Base-by-base conservation (phyloP, 306 rosid species). In the Lathyrus sativus region DNA sequence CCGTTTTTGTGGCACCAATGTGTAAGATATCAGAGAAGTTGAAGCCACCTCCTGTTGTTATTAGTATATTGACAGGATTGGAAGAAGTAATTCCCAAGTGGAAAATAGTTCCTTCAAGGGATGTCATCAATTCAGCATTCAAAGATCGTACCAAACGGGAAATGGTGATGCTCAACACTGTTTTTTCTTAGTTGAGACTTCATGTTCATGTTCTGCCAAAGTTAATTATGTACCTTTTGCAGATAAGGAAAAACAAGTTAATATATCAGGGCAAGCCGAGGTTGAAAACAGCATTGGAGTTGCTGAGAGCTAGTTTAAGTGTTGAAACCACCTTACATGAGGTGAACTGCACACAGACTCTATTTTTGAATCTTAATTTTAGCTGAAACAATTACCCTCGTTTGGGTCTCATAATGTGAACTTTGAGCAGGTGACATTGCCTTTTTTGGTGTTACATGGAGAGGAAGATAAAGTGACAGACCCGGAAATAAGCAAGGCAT, bases 1-100 rank as follows among this genome's bases (percentile, higher is more conserved):
- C 97, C 11, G 57, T 93, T 84, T 90, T 93, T 28, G 88, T 86
- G 48, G 99, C 97, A 24, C 97, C 99, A 17, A 90, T 93, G 99
- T 93, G 96, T 65, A 93, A 93, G 99, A 84, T 90, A 76, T 93
- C 99, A 10, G 96, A 90, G 77, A 85, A 90, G 69, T 70, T 86
- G 69, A 88, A 81, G 78, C 98, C 97, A 37, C 90, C 78, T 73
- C 97, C 90, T 0, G 29, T 84, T 69, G 85, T 87, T 35, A 65
- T 88, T 37, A 86, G 79, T 68, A 35, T 93, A 3, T 61, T 90
- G 63, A 82, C 89, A 0, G 86, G 28, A 62, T 74, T 88, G 45
- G 99, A 76, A 82, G 87, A 72, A 57, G 54, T 93, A 26, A 82
- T 86, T 60, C 99, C 97, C 4, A 90, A 71, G 55, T 90, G 96